Conservation (phyloP, 805 yeast genomes). For the Spathaspora passalidarum region DNA sequence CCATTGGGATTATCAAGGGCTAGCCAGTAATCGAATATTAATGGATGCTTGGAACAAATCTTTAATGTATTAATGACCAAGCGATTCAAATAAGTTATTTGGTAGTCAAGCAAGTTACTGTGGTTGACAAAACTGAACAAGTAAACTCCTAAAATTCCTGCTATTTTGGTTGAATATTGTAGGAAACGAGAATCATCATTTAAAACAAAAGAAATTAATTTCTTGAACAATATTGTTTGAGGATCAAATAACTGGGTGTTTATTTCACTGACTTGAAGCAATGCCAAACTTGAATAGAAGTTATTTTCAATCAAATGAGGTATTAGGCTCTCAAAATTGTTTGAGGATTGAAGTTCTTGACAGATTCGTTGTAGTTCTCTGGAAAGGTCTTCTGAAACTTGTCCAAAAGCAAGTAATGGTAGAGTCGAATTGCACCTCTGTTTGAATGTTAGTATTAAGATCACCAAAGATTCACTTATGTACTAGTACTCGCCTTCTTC, state of each 20-base stretch:
- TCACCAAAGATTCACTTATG: not conserved
- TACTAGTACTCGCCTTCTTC: conserved; percentile 5
- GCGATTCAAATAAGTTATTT: conserved; percentile 7
- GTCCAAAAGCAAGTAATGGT: not conserved
- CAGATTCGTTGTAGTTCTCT: not conserved
- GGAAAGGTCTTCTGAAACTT: not conserved
- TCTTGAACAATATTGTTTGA: conserved; percentile 10
- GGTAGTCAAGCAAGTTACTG: conserved; percentile 7
- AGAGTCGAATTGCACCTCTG: not conserved
- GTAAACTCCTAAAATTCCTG: conserved; percentile 9
- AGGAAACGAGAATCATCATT: conserved; percentile 1
- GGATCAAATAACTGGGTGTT: conserved; percentile 11
- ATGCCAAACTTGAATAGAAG: conserved; percentile 8
- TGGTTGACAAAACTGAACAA: conserved; percentile 6
- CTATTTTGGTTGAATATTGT: not conserved
- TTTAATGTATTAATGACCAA: conserved; percentile 8
- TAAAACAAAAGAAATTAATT: conserved; percentile 9
- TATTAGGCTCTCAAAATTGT: not conserved
- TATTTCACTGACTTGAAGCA: conserved; percentile 2
- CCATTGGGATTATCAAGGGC: conserved; percentile 3
- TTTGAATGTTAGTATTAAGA: not conserved
- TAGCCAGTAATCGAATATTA: conserved; percentile 9
- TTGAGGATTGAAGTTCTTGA: not conserved
- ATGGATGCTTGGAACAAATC: conserved; percentile 10
- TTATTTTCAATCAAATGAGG: conserved; percentile 6